phyloP scores from a whole-genome alignment of 352 stramenopile genomes.

The Phytopythium mirpurense region DNA sequence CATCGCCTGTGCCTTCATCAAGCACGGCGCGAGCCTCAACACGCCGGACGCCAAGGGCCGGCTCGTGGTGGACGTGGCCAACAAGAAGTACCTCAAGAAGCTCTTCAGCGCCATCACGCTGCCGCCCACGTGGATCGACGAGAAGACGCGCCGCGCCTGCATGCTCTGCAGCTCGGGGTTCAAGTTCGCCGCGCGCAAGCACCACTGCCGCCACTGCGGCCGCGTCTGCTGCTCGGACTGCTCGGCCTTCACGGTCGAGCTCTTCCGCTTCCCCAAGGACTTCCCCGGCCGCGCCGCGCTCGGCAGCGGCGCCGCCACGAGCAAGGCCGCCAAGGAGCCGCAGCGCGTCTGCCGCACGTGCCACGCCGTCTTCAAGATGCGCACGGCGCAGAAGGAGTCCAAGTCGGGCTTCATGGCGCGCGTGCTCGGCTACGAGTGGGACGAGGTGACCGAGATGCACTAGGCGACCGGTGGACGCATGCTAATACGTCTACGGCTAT shows the following conservation, averaged over 20 bases:
- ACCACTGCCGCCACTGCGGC: conserved; percentile 84
- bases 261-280: conserved; percentile 80
- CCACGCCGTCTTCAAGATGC: conserved; percentile 84
- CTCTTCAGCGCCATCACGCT: conserved; percentile 73
- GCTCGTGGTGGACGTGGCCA: conserved; percentile 70
- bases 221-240: conserved; percentile 84
- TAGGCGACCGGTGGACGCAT: too few relatives aligned
- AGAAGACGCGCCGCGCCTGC: conserved; percentile 63
- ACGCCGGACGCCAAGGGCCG: conserved; percentile 61
- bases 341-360: conserved; percentile 82
- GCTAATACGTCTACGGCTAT: too few relatives aligned
- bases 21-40: conserved; percentile 69
- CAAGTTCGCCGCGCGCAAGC: conserved; percentile 74
- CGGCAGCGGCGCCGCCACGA: conserved; percentile 17
- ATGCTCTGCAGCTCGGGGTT: conserved; percentile 72
- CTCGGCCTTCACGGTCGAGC: conserved; percentile 71
- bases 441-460: conserved; percentile 51
- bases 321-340: conserved; percentile 69
- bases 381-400: conserved; percentile 71
- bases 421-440: conserved; percentile 83
- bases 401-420: conserved; percentile 82
- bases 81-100: conserved; percentile 80
- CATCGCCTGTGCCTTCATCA: conserved; percentile 67
- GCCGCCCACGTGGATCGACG: conserved; percentile 76
- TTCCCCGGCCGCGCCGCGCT: conserved; percentile 64